Base-by-base conservation (phyloP, 805 yeast species). In the Schizosaccharomyces lindneri region DNA sequence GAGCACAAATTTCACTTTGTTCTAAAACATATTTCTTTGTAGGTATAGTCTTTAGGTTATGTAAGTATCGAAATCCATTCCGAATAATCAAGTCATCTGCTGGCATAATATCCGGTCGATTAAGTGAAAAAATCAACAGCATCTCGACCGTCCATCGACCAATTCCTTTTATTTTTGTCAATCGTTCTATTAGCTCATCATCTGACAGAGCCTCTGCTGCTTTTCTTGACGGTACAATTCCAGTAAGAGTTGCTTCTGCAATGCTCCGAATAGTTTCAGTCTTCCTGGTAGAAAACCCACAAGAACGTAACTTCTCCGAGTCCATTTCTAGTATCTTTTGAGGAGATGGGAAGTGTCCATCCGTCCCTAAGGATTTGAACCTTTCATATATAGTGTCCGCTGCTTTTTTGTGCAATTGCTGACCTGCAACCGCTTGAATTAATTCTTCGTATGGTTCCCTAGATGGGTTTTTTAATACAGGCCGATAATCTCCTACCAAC, bases 121-220 rank as follows among this genome's bases (percentile, higher is more conserved):
- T 29, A 17, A 51, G n/a, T 11, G 36, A 21, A 51, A 51, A 51
- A 29, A 51, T 51, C 9, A 51, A n/a, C 7, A 51, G n/a, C 57
- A 51, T 51, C n/a, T 51, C 57, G n/a, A 29, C 57, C 27, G 57
- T 51, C 57, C 57, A 51, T 29, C 57, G 31, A 24, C 57, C 57
- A 29, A 51, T 51, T 51, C 57, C 57, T 21, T 51, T 21, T 6
- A 51, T 51, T 29, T 51, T 21, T 19, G 57, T 24, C 9, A 51
- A 29, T 51, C 36, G 11, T 51, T 51, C 57, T 1, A 51, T 24
- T 17, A 51, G 15, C 4, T 51, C 57, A n/a, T 51, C 57, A 29
- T 51, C 27, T 11, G 36, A 1, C 17, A 51, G 13, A 13, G 19
- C n/a, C 11, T 51, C 36, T 24, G 57, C 57, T 51, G 11, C 57